phyloP scores from a whole-genome alignment of 768 basidiomycete species.

The Clavulina sp. region DNA sequence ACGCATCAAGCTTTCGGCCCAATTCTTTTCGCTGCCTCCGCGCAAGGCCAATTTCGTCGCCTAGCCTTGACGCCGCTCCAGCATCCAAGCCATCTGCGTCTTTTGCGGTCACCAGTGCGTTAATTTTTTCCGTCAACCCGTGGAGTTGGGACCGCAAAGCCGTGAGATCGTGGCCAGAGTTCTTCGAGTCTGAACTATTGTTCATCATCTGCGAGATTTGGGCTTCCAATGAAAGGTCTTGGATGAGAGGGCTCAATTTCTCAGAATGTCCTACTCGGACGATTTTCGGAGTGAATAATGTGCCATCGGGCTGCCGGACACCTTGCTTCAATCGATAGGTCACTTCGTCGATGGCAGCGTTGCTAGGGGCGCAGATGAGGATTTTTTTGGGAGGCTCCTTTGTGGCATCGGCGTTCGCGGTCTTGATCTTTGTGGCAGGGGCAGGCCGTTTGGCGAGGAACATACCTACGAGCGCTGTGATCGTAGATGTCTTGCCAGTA shows the following conservation, averaged over 20 bases:
- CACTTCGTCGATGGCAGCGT: constrained; percentile 96
- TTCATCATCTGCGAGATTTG: constrained; percentile 30
- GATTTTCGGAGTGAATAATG: constrained; percentile 46
- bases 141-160: constrained; percentile 50
- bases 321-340: constrained; percentile 72
- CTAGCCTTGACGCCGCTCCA: background rate
- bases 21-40: constrained; percentile 46
- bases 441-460: constrained; percentile 46
- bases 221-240: constrained; percentile 72
- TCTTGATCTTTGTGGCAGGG: constrained; percentile 33
- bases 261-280: constrained; percentile 77
- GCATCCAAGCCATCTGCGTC: constrained; percentile 25
- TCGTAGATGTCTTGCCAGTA: constrained; percentile 96
- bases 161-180: constrained; percentile 35
- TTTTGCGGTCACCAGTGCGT: constrained; percentile 25
- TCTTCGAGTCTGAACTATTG: constrained; percentile 25
- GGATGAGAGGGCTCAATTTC: constrained; percentile 58
- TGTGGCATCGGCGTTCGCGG: constrained; percentile 22
- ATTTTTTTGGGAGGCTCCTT: constrained; percentile 47
- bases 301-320: constrained; percentile 39
- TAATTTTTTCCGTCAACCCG: constrained; percentile 26
- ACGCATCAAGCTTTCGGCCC: constrained; percentile 51
- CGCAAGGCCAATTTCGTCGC: constrained; percentile 50
- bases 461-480: constrained; percentile 79
- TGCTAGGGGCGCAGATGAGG: constrained; percentile 90